A percentile compares a stretch with the other conserved stretches of the same genome.
These are phyloP conservation scores for Aspergillus melleus DNA, from an alignment of 2,329 filamentous ascomycete species.

Conservation along the genomic window DNA sequence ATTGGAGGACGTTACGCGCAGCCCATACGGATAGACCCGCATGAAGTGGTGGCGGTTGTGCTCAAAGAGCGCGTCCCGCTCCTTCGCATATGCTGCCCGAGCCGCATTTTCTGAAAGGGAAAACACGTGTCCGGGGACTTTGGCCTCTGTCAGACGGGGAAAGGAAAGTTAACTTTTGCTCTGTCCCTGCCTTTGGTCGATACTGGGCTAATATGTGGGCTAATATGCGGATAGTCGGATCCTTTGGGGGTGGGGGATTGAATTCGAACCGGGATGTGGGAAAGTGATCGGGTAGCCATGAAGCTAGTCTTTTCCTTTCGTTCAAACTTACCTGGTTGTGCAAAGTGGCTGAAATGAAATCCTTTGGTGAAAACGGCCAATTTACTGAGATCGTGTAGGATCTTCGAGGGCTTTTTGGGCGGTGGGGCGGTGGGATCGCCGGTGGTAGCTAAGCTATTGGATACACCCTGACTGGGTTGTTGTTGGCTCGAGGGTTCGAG, in stretches of 20 bases:
- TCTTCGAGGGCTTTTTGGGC: conserved; percentile 56
- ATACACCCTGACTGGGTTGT: background rate
- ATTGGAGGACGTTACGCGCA: conserved; percentile 81
- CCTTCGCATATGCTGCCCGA: conserved; percentile 62
- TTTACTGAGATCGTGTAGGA: conserved; percentile 69
- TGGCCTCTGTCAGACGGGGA: conserved; percentile 37
- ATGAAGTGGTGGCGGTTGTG: conserved; percentile 83
- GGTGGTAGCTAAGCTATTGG: background rate
- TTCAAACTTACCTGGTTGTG: conserved; percentile 55
- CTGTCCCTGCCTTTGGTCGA: background rate
- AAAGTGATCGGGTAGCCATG: conserved; percentile 30
- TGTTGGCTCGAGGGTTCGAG: conserved; percentile 9
- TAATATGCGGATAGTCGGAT: background rate
- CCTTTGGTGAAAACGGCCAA: conserved; percentile 86
- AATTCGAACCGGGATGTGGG: background rate
- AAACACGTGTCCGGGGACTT: conserved; percentile 63
- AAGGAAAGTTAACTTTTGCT: background rate
- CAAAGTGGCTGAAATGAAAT: conserved; percentile 74
- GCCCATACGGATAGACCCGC: conserved; percentile 82
- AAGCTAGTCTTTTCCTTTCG: background rate
- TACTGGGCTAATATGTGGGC: background rate
- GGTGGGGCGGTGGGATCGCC: conserved; percentile 24
- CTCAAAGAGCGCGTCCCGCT: conserved; percentile 65
- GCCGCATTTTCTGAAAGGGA: conserved; percentile 63
- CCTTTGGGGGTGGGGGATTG: conserved; percentile 4